Percentiles rank a stretch among this genome's conserved stretches.
Evolutionary conservation across 23 red algal species (phyloP).

Genomic region (Gracilaria domingensis): DNA sequence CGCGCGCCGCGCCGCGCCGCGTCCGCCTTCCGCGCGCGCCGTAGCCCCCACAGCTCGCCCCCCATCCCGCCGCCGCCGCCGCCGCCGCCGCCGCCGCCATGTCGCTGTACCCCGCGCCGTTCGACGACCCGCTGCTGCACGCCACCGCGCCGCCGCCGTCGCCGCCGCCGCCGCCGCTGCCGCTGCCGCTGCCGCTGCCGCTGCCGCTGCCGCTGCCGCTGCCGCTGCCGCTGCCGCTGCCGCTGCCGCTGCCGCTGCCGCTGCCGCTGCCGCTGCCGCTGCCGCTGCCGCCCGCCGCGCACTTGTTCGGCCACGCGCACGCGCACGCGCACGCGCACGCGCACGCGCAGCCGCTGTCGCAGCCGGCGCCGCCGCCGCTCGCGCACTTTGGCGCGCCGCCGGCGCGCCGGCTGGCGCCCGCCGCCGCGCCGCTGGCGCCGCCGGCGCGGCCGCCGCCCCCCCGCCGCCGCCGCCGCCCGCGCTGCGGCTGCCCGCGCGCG

Average conservation of each 20-base stretch:
- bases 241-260: not conserved
- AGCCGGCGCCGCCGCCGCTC: not conserved
- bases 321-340: too few species aligned
- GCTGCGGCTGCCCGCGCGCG: not conserved
- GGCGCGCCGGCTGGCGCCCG: not conserved
- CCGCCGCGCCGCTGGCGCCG: not conserved
- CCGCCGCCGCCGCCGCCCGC: conserved; percentile 16
- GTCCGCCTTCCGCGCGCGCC: not conserved
- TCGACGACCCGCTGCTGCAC: conserved; percentile 1
- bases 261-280: not conserved
- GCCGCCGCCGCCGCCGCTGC: not conserved
- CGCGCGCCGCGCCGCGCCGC: not conserved
- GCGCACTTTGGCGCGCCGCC: not conserved
- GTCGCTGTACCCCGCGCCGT: not conserved
- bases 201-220: not conserved
- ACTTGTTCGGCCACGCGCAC: not conserved
- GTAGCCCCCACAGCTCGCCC: not conserved
- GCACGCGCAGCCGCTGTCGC: too few species aligned
- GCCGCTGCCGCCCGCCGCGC: conserved; percentile 5
- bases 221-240: not conserved
- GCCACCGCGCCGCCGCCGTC: conserved; percentile 41
- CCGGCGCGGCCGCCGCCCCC: not conserved
- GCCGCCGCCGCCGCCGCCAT: not conserved
- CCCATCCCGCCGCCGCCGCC: not conserved
- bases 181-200: not conserved